phyloP scores from a whole-genome alignment of 352 stramenopile species.

The Aphanomyces euteiches region DNA sequence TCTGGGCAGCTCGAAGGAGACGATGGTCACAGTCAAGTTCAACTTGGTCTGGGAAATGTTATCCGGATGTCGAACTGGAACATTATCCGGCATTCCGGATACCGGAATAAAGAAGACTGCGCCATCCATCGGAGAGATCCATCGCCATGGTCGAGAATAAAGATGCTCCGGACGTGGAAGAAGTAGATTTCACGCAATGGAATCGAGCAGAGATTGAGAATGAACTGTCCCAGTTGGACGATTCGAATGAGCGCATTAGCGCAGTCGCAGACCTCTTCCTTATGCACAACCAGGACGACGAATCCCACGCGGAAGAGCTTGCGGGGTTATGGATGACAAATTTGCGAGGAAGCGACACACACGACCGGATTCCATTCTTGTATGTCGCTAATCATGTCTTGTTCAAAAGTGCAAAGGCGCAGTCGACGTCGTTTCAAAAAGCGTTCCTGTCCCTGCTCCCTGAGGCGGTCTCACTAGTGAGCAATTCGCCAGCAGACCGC shows the following conservation, averaged over 20 bases:
- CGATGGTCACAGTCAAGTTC: too few species aligned
- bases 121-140: too few species aligned
- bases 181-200: slow-evolving; percentile 24
- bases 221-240: slow-evolving; percentile 72
- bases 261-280: slow-evolving; percentile 74
- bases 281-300: slow-evolving; percentile 37
- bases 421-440: slow-evolving; percentile 27
- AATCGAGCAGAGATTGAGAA: slow-evolving; percentile 70
- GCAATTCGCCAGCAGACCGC: slow-evolving; percentile 78
- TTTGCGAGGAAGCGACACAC: slow-evolving; percentile 66
- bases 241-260: slow-evolving; percentile 79
- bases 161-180: not conserved
- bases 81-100: too few species aligned
- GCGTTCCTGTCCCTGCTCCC: slow-evolving; percentile 44
- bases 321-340: slow-evolving; percentile 61
- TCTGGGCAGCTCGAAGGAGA: too few species aligned
- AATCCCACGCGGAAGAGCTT: slow-evolving; percentile 43
- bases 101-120: too few species aligned
- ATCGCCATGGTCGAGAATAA: too few species aligned
- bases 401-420: slow-evolving; percentile 55
- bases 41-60: too few species aligned
- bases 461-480: slow-evolving; percentile 74
- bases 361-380: slow-evolving; percentile 76
- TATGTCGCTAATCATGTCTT: slow-evolving; percentile 84
- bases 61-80: too few species aligned